A percentile compares a stretch with the other conserved stretches of the same genome.
These are phyloP conservation scores for Pachysandra terminalis DNA, from an alignment of 164 flowering plant genomes.

Conservation along the genomic window DNA sequence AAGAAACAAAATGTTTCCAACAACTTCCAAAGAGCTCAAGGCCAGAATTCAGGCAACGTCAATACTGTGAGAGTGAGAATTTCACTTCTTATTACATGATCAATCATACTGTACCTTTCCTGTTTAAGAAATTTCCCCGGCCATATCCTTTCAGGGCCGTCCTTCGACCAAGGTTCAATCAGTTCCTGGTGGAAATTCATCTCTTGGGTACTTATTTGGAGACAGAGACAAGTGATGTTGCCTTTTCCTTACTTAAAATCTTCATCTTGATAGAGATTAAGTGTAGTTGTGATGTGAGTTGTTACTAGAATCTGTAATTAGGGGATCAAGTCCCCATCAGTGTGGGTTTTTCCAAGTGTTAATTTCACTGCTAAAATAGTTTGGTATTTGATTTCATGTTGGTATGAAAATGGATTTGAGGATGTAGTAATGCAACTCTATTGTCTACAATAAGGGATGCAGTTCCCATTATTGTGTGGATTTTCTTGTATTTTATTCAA, in stretches of 20 bases:
- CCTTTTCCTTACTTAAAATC: background rate
- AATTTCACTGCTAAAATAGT: background rate
- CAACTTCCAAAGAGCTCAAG: conserved; percentile 26
- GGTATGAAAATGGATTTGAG: background rate
- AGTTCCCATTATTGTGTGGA: background rate
- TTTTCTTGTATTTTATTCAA: background rate
- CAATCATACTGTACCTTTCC: background rate
- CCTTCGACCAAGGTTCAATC: conserved; percentile 43
- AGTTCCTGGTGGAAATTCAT: conserved; percentile 44
- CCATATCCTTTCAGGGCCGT: conserved; percentile 29
- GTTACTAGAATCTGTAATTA: background rate
- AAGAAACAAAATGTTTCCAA: conserved; percentile 16
- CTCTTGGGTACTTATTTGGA: conserved; percentile 49
- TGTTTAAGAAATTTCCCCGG: too few species aligned
- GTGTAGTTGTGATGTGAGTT: background rate
- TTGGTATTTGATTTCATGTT: background rate
- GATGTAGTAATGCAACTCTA: too few species aligned
- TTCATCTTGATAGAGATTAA: background rate
- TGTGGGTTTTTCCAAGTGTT: background rate
- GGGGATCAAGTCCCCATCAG: background rate
- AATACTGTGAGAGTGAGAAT: conserved; percentile 31
- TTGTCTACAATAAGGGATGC: background rate
- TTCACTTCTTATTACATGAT: background rate
- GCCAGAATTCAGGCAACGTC: conserved; percentile 32
- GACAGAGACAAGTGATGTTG: conserved; percentile 36